These are phyloP conservation scores for Sugiyamaella chiloensis DNA, from an alignment of 805 yeast genomes.

Conservation along the genomic window DNA sequence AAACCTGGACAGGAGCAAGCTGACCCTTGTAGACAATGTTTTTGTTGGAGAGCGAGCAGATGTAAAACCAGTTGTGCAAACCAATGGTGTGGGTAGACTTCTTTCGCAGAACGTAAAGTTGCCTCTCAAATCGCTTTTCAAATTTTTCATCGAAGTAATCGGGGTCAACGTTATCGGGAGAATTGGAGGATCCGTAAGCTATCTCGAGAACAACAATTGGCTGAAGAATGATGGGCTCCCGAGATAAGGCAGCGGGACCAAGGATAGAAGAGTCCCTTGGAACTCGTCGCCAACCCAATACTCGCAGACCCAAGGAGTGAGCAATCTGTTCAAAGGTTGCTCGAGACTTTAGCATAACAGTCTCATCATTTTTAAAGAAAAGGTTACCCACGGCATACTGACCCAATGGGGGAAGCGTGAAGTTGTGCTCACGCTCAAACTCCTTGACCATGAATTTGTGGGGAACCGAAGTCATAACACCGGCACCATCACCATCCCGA, in stretches of 20 bases:
- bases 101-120: slow-evolving; percentile 81
- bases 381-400: slow-evolving; percentile 95
- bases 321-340: slow-evolving; percentile 82
- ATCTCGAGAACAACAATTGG: slow-evolving; percentile 79
- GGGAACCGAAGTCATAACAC: slow-evolving; percentile 89
- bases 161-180: slow-evolving; percentile 33
- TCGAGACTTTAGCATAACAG: slow-evolving; percentile 65
- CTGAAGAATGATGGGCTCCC: slow-evolving; percentile 89
- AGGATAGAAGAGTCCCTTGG: slow-evolving; percentile 92
- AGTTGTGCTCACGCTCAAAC: slow-evolving; percentile 64
- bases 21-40: slow-evolving; percentile 97
- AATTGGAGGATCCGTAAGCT: slow-evolving; percentile 41
- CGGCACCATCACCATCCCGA: slow-evolving; percentile 98
- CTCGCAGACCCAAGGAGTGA: slow-evolving; percentile 65
- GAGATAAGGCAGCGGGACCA: slow-evolving; percentile 90
- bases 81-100: slow-evolving; percentile 90
- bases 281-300: slow-evolving; percentile 91
- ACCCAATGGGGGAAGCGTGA: slow-evolving; percentile 70
- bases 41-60: slow-evolving; percentile 83
- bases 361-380: slow-evolving; percentile 82
- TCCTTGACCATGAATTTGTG: slow-evolving; percentile 84
- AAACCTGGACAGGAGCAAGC: slow-evolving; percentile 93
- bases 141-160: slow-evolving; percentile 55
- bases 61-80: slow-evolving; percentile 94
- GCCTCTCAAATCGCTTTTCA: slow-evolving; percentile 72